phyloP scores from a whole-genome alignment of 2,329 filamentous ascomycete genomes.

The Proliferodiscus dingleyae region DNA sequence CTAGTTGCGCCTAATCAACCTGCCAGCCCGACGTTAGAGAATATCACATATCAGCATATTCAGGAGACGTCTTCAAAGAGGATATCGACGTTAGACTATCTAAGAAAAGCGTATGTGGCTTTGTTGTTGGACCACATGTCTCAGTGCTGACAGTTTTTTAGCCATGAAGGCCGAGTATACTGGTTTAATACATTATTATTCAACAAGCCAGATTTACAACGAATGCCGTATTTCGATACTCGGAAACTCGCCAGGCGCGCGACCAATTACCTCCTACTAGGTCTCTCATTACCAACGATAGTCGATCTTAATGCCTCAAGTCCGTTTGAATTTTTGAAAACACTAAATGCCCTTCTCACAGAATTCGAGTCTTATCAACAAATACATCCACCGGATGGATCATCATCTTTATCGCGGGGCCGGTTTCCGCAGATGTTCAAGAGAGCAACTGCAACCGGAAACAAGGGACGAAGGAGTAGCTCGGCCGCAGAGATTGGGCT shows the following conservation, averaged over 20 bases:
- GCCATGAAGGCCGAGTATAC: slow-evolving; percentile 89
- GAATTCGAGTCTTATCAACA: slow-evolving; percentile 95
- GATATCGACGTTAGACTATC: slow-evolving; percentile 88
- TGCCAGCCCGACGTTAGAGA: slow-evolving; percentile 31
- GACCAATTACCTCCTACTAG: slow-evolving; percentile 88
- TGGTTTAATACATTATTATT: slow-evolving; percentile 99
- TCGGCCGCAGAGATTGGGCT: slow-evolving; percentile 56
- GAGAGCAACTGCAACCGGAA: slow-evolving; percentile 46
- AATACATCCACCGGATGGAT: slow-evolving; percentile 73
- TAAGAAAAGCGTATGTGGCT: slow-evolving; percentile 80
- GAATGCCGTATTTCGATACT: slow-evolving; percentile 80
- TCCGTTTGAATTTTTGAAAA: slow-evolving; percentile 79
- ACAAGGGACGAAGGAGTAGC: slow-evolving; percentile 53
- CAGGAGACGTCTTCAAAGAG: slow-evolving; percentile 86
- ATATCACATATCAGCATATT: slow-evolving; percentile 52
- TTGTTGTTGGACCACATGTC: background rate
- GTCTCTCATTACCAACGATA: slow-evolving; percentile 83
- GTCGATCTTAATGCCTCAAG: slow-evolving; percentile 80
- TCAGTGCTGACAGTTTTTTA: slow-evolving; percentile 34
- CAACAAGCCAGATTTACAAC: slow-evolving; percentile 71
- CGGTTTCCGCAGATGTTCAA: slow-evolving; percentile 82
- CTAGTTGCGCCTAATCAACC: slow-evolving; percentile 21
- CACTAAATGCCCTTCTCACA: slow-evolving; percentile 75
- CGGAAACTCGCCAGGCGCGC: slow-evolving; percentile 84
- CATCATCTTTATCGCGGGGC: slow-evolving; percentile 65